Base-by-base conservation (phyloP, 2,329 filamentous ascomycete species). In the Dendrostoma leiphaemia region DNA sequence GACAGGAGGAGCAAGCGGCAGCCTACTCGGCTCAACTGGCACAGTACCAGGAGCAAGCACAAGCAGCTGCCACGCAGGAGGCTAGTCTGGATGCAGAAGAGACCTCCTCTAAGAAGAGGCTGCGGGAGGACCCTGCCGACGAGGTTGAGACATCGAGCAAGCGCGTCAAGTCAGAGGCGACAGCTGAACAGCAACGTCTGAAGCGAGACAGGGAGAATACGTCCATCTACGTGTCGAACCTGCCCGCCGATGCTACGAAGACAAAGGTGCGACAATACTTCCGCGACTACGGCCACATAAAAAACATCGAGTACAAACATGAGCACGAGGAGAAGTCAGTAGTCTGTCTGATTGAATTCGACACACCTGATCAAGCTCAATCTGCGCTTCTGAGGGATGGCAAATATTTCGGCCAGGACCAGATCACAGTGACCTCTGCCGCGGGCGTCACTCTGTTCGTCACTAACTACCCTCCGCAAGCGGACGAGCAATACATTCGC, bases 151-250 rank as follows among this genome's bases (percentile, higher is more conserved):
- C 71, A 31, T 73, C 74, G 4, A 79, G 71, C 59, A 97, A 96
- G 70, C 90, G 89, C 63, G 77, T 80, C 32, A 91, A 78, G 64
- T 76, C 71, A 58, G 61, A 65, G 23, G 60, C 64, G 26, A 61
- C 68, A 34, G 62, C 68, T 40, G 71, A 71, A 29, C 65, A 69
- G 37, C 63, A 63, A 37, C 60, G 54, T 67, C 74, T 78, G 28
- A 93, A 90, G 69, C 86, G 94, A 52, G 92, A 99, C 69, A 86
- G 94, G 38, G 94, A 99, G 67, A 89, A 97, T 69, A 88, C 91
- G 0, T 92, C 90, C 0, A 80, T 97, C 45, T 83, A 95, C 50
- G 86, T 96, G 4, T 85, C 82, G 48, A 89, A 91, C 61, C 72
- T 99, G 23, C 91, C 94, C 2, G 63, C 68, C 3, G 82, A 87